phyloP scores from a whole-genome alignment of 192 early-diverging fungal species.

The Podochytrium sp. region DNA sequence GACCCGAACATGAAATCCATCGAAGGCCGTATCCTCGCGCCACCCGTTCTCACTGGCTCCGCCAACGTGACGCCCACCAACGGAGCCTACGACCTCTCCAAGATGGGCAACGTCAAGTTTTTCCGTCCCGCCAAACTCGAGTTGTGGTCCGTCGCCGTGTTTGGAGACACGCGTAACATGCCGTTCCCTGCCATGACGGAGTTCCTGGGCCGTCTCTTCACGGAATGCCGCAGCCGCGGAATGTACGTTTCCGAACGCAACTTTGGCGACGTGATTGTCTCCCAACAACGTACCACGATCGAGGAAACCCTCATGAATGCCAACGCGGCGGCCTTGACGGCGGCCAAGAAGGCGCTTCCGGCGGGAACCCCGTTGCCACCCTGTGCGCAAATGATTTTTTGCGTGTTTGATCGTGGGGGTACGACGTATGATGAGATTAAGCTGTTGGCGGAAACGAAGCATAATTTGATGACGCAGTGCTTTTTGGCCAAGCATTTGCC shows the following conservation, averaged over 20 bases:
- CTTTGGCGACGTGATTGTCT: conserved; percentile 13
- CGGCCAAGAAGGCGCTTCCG: background rate
- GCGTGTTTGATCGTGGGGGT: conserved; percentile 1
- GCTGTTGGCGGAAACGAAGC: conserved; percentile 74
- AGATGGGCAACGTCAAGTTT: conserved; percentile 20
- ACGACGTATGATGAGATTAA: conserved; percentile 79
- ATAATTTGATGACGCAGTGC: conserved; percentile 85
- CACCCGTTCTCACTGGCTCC: conserved; percentile 26
- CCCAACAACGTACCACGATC: background rate
- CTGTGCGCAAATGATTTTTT: conserved; percentile 26
- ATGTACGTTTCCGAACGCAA: conserved; percentile 11
- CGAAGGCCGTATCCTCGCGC: conserved; percentile 36
- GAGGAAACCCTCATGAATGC: conserved; percentile 9
- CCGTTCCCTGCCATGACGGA: conserved; percentile 3
- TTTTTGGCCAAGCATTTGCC: conserved; percentile 61
- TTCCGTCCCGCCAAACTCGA: conserved; percentile 24
- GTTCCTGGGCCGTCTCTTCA: conserved; percentile 10
- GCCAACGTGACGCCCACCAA: conserved; percentile 8
- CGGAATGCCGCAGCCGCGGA: conserved; percentile 17
- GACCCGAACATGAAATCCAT: conserved; percentile 42
- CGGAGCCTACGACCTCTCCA: conserved; percentile 13
- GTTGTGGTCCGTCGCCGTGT: conserved; percentile 22
- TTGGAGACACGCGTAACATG: conserved; percentile 22
- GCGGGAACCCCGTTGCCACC: background rate
- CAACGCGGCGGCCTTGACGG: background rate